Percentiles rank a stretch among this genome's conserved stretches.
These are phyloP conservation scores for Metarhizium album DNA, from an alignment of 2,329 filamentous ascomycete species.

Conservation along the genomic window DNA sequence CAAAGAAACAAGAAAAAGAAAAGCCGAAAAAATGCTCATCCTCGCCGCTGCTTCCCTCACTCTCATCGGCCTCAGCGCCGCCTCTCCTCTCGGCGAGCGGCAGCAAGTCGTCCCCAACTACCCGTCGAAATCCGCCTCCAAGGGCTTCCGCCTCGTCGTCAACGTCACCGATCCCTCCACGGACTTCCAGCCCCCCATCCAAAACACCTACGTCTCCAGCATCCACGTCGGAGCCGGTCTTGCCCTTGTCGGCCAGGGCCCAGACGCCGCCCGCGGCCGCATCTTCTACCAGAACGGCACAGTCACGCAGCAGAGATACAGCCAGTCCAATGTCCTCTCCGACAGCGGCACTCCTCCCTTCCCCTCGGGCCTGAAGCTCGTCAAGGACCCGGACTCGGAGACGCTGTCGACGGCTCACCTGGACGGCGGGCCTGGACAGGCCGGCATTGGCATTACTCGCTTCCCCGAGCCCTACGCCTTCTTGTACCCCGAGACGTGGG, in stretches of 20 bases:
- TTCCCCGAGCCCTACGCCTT: slow-evolving; percentile 21
- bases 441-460: slow-evolving; percentile 19
- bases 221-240: slow-evolving; percentile 30
- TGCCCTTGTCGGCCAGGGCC: slow-evolving; percentile 26
- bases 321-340: slow-evolving; percentile 21
- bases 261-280: slow-evolving; percentile 14
- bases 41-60: slow-evolving; percentile 8
- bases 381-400: slow-evolving; percentile 15
- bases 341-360: slow-evolving; percentile 27
- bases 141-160: slow-evolving; percentile 28
- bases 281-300: slow-evolving; percentile 40
- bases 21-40: slow-evolving; percentile 9
- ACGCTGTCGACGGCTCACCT: slow-evolving; percentile 17
- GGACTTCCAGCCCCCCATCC: slow-evolving; percentile 26
- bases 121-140: slow-evolving; percentile 9
- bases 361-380: slow-evolving; percentile 24
- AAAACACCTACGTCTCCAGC: slow-evolving; percentile 26
- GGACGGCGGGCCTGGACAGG: slow-evolving; percentile 22
- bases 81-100: slow-evolving; percentile 8
- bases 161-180: slow-evolving; percentile 27
- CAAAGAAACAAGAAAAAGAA: too few relatives aligned
- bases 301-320: slow-evolving; percentile 17
- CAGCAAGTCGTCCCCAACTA: slow-evolving; percentile 6
- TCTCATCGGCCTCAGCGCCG: slow-evolving; percentile 13
- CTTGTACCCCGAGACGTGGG: slow-evolving; percentile 23